Conservation (phyloP, 495 filamentous ascomycete genomes). For the Hypoxylon crocopeplum region DNA sequence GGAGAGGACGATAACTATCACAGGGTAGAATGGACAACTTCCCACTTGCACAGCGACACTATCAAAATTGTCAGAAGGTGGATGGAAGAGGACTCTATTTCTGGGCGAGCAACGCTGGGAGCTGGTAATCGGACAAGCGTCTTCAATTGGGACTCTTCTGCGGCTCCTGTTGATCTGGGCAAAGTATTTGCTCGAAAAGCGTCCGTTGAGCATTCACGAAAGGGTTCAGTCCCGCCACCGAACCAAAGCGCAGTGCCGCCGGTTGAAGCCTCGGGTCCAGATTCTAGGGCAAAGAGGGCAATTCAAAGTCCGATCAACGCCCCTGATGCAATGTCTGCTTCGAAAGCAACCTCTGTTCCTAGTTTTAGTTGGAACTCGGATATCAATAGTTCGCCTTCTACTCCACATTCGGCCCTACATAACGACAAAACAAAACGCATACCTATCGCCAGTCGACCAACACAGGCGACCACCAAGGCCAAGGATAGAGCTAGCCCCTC, state of each 20-base stretch:
- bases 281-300: conserved; percentile 2
- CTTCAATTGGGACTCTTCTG: conserved; percentile 62
- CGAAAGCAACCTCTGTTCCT: conserved; percentile 1
- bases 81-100: conserved; percentile 65
- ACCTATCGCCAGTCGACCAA: neutral
- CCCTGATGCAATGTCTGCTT: neutral
- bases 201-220: conserved; percentile 26
- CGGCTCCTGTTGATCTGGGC: conserved; percentile 53
- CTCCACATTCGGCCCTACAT: neutral
- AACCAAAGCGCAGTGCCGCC: conserved; percentile 2
- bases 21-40: conserved; percentile 60
- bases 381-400: conserved; percentile 8
- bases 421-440: neutral
- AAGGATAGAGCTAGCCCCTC: neutral
- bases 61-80: conserved; percentile 63
- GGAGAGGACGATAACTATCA: conserved; percentile 65
- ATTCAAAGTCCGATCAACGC: conserved; percentile 27
- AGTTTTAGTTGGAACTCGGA: conserved; percentile 30
- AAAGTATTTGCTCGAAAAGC: conserved; percentile 49
- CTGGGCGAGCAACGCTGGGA: conserved; percentile 56
- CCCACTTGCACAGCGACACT: conserved; percentile 57
- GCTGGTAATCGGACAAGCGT: conserved; percentile 48
- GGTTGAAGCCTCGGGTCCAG: neutral
- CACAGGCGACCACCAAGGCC: neutral
- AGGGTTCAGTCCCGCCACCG: conserved; percentile 21